A percentile compares a stretch with the other conserved stretches of the same genome.
Evolutionary conservation across 306 rosid species (phyloP).

Genomic region (Potentilla sterilis): DNA sequence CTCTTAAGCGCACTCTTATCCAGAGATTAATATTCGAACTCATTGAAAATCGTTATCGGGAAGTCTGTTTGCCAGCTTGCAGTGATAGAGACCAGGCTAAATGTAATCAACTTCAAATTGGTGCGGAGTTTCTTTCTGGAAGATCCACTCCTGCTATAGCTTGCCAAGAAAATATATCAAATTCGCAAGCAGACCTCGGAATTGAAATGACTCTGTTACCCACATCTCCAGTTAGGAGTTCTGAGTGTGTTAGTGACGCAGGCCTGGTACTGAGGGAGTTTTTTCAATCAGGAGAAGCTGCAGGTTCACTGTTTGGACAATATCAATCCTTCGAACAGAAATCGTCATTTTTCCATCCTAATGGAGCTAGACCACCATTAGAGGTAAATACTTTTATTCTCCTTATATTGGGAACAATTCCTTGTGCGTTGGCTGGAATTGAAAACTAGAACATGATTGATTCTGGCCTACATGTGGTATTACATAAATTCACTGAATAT

Average conservation of each 20-base stretch:
- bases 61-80: conserved; percentile 48
- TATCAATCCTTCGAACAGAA: conserved; percentile 59
- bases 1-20: conserved; percentile 80
- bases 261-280: conserved; percentile 83
- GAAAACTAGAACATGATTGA: background rate
- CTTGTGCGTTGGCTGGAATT: background rate
- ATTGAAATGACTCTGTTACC: conserved; percentile 79
- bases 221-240: conserved; percentile 49
- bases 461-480: background rate
- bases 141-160: conserved; percentile 36
- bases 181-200: conserved; percentile 49
- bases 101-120: conserved; percentile 38
- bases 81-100: conserved; percentile 40
- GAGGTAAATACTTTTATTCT: conserved; percentile 43
- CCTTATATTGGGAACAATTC: background rate
- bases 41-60: conserved; percentile 48
- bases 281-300: conserved; percentile 59
- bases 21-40: conserved; percentile 76
- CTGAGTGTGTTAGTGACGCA: conserved; percentile 52
- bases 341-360: conserved; percentile 48
- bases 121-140: conserved; percentile 36
- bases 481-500: conserved; percentile 2
- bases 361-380: conserved; percentile 41
- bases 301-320: conserved; percentile 52
- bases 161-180: conserved; percentile 41